These are phyloP conservation scores for Salix caprea DNA, from an alignment of 345 rosid species.

Conservation along the genomic window DNA sequence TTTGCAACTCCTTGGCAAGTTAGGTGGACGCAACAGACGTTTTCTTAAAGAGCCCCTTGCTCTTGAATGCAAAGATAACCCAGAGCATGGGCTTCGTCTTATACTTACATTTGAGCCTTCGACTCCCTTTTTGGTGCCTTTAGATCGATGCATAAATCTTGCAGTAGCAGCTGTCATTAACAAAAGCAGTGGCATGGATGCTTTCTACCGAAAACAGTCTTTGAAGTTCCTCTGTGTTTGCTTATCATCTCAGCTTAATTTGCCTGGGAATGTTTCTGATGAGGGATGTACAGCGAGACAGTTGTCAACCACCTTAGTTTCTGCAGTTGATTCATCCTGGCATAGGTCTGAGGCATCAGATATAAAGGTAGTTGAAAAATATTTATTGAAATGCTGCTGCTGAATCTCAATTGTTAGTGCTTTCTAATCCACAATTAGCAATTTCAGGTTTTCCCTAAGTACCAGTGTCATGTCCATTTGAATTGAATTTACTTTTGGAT, in stretches of 20 bases:
- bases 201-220: conserved; percentile 87
- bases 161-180: conserved; percentile 86
- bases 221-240: conserved; percentile 84
- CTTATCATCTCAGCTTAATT: conserved; percentile 85
- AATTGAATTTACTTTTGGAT: neutral
- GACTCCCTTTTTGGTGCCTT: conserved; percentile 88
- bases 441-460: neutral
- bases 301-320: conserved; percentile 61
- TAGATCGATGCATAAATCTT: conserved; percentile 90
- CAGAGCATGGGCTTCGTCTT: conserved; percentile 95
- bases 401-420: neutral
- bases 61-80: conserved; percentile 96
- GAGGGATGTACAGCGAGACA: conserved; percentile 60
- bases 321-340: conserved; percentile 62
- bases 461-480: neutral
- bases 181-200: conserved; percentile 56
- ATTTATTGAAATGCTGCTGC: neutral
- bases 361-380: conserved; percentile 57
- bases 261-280: conserved; percentile 84
- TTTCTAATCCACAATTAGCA: neutral
- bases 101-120: conserved; percentile 95
- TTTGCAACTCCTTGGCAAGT: conserved; percentile 91
- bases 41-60: conserved; percentile 96
- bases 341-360: conserved; percentile 74
- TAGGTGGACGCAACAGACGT: conserved; percentile 97